A percentile compares a stretch with the other conserved stretches of the same genome.
Conservation (phyloP, 169 alveolate species). For the Plasmodium billcollinsi region DNA sequence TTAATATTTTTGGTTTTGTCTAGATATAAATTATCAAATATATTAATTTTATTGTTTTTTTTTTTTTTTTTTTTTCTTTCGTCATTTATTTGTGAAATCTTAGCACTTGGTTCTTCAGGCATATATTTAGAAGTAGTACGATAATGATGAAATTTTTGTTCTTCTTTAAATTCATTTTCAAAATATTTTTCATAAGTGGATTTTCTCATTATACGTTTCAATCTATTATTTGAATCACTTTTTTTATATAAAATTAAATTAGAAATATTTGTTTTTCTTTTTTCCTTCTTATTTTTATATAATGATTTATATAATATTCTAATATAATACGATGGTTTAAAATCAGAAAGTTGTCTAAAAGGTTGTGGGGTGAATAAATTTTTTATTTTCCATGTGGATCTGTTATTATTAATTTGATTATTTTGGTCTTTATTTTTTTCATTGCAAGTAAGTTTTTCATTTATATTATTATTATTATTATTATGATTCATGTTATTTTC, state of each 20-base stretch:
- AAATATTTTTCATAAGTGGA: slow-evolving; percentile 63
- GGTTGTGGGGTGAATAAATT: slow-evolving; percentile 35
- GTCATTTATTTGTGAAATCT: neutral
- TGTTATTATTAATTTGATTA: neutral
- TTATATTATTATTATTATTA: neutral
- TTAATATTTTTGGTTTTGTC: neutral
- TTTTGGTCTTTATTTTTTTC: slow-evolving; percentile 7
- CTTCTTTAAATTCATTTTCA: slow-evolving; percentile 46
- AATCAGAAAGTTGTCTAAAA: slow-evolving; percentile 53
- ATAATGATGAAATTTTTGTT: slow-evolving; percentile 13
- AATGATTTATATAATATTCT: slow-evolving; percentile 66
- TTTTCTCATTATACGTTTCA: slow-evolving; percentile 36
- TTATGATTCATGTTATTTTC: neutral
- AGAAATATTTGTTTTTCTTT: slow-evolving; percentile 13
- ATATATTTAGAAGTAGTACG: neutral
- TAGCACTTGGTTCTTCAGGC: neutral
- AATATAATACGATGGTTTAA: slow-evolving; percentile 73
- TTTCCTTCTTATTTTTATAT: slow-evolving; percentile 28
- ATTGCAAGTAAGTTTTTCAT: neutral
- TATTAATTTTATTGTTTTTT: neutral
- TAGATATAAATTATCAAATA: neutral
- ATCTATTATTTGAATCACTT: slow-evolving; percentile 12
- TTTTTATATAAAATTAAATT: slow-evolving; percentile 26
- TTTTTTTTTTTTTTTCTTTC: neutral
- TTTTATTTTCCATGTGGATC: slow-evolving; percentile 22